phyloP scores from a whole-genome alignment of 257 asterid genomes.

The Ehretia macrophylla region DNA sequence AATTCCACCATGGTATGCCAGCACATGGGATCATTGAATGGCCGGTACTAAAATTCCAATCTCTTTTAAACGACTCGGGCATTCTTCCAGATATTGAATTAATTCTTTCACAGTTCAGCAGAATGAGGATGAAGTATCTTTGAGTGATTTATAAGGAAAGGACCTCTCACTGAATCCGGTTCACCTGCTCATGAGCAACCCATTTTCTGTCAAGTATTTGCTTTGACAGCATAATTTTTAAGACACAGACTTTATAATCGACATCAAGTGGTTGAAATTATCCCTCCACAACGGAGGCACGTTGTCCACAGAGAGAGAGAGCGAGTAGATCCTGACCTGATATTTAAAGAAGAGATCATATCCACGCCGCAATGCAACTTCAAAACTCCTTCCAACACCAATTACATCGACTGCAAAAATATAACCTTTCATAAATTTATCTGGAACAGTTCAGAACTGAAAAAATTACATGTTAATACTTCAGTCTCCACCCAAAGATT shows the following conservation, averaged over 20 bases:
- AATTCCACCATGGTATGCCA: constrained; percentile 17
- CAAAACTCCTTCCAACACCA: no score
- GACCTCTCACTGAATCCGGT: background rate
- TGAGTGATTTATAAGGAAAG: background rate
- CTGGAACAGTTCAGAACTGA: no score
- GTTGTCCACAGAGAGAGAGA: no score
- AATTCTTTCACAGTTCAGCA: background rate
- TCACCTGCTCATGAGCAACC: constrained; percentile 8
- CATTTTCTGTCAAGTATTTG: background rate
- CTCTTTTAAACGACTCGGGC: constrained; percentile 9
- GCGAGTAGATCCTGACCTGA: no score
- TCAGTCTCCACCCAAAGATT: no score
- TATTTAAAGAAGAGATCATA: no score
- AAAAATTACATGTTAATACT: no score
- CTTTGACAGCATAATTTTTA: background rate
- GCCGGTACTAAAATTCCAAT: constrained; percentile 7
- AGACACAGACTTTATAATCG: background rate
- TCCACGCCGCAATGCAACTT: no score
- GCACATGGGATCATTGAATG: constrained; percentile 7
- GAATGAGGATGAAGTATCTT: background rate
- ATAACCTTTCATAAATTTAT: no score
- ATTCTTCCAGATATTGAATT: constrained; percentile 11
- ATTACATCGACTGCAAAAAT: no score
- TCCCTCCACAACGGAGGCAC: no score
- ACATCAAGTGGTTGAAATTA: no score